phyloP scores from a whole-genome alignment of 768 basidiomycete genomes.

The Mycena filopes region DNA sequence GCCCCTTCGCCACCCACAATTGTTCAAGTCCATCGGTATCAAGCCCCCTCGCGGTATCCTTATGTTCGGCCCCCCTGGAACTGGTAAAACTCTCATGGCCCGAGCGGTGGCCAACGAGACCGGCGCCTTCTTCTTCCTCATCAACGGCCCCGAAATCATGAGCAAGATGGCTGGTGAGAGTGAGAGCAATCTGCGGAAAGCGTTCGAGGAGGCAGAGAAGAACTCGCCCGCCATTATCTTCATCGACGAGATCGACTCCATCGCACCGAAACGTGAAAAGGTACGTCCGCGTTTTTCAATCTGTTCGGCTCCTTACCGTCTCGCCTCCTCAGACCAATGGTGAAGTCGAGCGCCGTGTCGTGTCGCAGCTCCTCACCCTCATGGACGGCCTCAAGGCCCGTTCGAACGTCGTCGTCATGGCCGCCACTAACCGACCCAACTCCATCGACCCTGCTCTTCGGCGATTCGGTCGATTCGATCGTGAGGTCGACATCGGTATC shows the following conservation, averaged over 20 bases:
- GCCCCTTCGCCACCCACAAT: conserved; percentile 96
- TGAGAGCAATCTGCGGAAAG: conserved; percentile 97
- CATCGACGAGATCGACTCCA: conserved; percentile 99
- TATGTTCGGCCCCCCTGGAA: conserved; percentile 98
- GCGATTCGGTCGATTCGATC: conserved; percentile 99
- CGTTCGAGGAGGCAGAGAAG: conserved; percentile 99
- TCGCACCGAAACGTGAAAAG: conserved; percentile 99
- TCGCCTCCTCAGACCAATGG: conserved; percentile 84
- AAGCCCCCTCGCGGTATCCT: conserved; percentile 99
- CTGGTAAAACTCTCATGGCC: conserved; percentile 99
- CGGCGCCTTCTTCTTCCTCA: conserved; percentile 99
- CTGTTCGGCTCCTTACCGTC: background rate
- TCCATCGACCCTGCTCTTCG: conserved; percentile 99
- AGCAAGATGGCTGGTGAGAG: conserved; percentile 99
- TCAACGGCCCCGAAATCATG: conserved; percentile 99
- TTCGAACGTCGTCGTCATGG: conserved; percentile 99
- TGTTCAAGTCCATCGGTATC: conserved; percentile 99
- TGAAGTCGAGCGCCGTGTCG: conserved; percentile 99
- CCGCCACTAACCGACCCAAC: conserved; percentile 98
- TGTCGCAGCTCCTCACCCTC: conserved; percentile 96
- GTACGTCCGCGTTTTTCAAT: conserved; percentile 47
- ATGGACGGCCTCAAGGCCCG: conserved; percentile 99
- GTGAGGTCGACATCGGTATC: conserved; percentile 99
- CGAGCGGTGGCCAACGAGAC: conserved; percentile 99
- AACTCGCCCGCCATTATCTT: conserved; percentile 99